Percentiles rank a stretch among this genome's conserved stretches.
Conservation (phyloP, 345 rosid genomes). For the Luvunga scandens region DNA sequence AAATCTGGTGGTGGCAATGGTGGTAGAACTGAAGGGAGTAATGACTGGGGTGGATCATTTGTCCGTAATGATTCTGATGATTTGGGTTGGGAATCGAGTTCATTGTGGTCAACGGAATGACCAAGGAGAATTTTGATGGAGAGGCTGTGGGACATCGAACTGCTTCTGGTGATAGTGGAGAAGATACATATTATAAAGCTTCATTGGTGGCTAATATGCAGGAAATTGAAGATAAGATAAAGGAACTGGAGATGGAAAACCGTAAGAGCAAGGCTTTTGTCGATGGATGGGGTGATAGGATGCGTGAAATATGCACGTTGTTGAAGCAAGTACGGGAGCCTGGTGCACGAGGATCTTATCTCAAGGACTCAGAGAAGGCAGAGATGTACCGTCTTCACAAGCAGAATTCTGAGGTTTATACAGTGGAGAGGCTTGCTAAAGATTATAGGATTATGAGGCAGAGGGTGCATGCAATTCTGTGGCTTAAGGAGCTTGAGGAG, state of each 20-base stretch:
- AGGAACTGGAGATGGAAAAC: slow-evolving; percentile 46
- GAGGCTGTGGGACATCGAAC: slow-evolving; percentile 40
- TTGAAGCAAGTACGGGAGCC: slow-evolving; percentile 85
- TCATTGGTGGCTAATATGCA: slow-evolving; percentile 38
- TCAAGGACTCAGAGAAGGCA: slow-evolving; percentile 91
- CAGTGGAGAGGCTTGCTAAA: slow-evolving; percentile 78
- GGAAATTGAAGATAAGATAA: slow-evolving; percentile 46
- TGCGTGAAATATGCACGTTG: slow-evolving; percentile 50
- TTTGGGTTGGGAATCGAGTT: slow-evolving; percentile 66
- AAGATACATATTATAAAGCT: slow-evolving; percentile 24
- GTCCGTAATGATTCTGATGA: slow-evolving; percentile 37
- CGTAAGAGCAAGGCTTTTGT: slow-evolving; percentile 46
- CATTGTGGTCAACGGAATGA: slow-evolving; percentile 93
- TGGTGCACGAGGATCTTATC: slow-evolving; percentile 84
- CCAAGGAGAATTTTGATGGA: slow-evolving; percentile 92
- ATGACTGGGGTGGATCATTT: slow-evolving; percentile 46
- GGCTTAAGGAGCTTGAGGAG: slow-evolving; percentile 87
- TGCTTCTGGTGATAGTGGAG: slow-evolving; percentile 23
- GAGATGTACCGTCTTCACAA: slow-evolving; percentile 92
- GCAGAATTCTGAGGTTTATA: slow-evolving; percentile 79
- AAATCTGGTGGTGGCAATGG: slow-evolving; percentile 34
- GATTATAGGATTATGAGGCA: slow-evolving; percentile 96
- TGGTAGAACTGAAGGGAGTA: slow-evolving; percentile 33
- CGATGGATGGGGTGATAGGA: slow-evolving; percentile 51
- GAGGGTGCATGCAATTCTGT: slow-evolving; percentile 93